A percentile compares a stretch with the other conserved stretches of the same genome.
phyloP scores from a whole-genome alignment of 495 filamentous ascomycete species.

The Chaetomium fimeti region DNA sequence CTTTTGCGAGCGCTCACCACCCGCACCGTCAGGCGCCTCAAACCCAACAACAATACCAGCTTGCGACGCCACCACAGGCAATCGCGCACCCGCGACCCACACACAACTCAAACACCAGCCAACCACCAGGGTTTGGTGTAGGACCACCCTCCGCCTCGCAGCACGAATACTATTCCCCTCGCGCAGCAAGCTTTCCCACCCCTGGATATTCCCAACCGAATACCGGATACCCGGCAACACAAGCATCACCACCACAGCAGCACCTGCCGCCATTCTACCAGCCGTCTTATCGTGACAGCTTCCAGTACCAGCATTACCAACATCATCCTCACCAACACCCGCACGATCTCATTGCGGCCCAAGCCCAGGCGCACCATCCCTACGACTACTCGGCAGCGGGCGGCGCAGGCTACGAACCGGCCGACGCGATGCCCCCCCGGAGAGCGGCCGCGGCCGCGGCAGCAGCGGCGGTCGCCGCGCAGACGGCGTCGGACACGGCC shows the following conservation, averaged over 20 bases:
- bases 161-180: slow-evolving; percentile 20
- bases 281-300: neutral
- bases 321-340: slow-evolving; percentile 16
- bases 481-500: neutral
- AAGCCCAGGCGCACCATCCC: slow-evolving; percentile 2
- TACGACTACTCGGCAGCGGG: neutral
- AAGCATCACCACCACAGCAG: slow-evolving; percentile 23
- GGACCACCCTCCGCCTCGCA: slow-evolving; percentile 15
- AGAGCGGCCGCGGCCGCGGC: slow-evolving; percentile 23
- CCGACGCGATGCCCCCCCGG: slow-evolving; percentile 22
- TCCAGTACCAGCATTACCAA: slow-evolving; percentile 7
- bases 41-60: slow-evolving; percentile 26
- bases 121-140: neutral
- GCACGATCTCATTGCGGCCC: slow-evolving; percentile 6
- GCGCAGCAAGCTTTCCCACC: slow-evolving; percentile 5
- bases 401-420: neutral
- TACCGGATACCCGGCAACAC: slow-evolving; percentile 18
- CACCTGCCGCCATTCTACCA: slow-evolving; percentile 11
- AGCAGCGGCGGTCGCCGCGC: slow-evolving; percentile 16
- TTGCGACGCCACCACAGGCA: slow-evolving; percentile 24
- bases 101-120: slow-evolving; percentile 2
- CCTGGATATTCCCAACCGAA: slow-evolving; percentile 6
- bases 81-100: slow-evolving; percentile 12
- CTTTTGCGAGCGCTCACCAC: slow-evolving; percentile 25
- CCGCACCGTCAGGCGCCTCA: slow-evolving; percentile 25